Base-by-base conservation (phyloP, 495 filamentous ascomycete genomes). In the Xylaria scruposa region DNA sequence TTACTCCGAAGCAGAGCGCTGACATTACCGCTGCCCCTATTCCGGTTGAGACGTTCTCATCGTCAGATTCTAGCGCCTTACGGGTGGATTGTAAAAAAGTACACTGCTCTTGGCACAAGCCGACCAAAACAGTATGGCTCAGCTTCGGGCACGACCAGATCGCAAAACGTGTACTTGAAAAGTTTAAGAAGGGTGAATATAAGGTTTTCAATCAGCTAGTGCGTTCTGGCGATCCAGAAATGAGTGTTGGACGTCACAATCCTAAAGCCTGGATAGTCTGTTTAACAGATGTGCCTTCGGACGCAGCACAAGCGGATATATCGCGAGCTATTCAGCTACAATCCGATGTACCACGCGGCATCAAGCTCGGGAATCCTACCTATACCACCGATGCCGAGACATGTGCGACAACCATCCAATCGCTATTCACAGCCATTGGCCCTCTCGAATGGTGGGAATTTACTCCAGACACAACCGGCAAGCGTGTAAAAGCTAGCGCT, bases 371-470 rank as follows among this genome's bases (percentile, higher is more conserved):
- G 29, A 47, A 59, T 1, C 69, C 76, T 8, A 76, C 63, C 38
- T 81, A 78, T 42, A 9, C 6, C 4, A 33, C 33, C 13, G 70
- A 80, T 26, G 17, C 53, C 1, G 78, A 74, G 1, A 51, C 40
- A 0, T 76, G 70, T 15, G 62, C 67, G 21, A 33, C 64, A 5
- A 4, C 17, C 1, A 72, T 81, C 38, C 73, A 76, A 54, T 76
- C 76, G 15, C 72, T 78, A 24, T 75, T 83, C n/a, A 69, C 72
- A 2, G 53, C 68, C 2, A 49, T 78, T 33, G 81, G 81, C 0
- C 66, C 76, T 7, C 62, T 83, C 15, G 78, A 83, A 56, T 80
- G 70, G 73, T 82, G 78, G 80, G 78, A 79, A 42, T 51, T 74
- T 12, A 51, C 68, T 0, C 44, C 49, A 1, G 69, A 68, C 12